Conservation (phyloP, 108 stramenopile species). For the Fistulifera solaris region DNA sequence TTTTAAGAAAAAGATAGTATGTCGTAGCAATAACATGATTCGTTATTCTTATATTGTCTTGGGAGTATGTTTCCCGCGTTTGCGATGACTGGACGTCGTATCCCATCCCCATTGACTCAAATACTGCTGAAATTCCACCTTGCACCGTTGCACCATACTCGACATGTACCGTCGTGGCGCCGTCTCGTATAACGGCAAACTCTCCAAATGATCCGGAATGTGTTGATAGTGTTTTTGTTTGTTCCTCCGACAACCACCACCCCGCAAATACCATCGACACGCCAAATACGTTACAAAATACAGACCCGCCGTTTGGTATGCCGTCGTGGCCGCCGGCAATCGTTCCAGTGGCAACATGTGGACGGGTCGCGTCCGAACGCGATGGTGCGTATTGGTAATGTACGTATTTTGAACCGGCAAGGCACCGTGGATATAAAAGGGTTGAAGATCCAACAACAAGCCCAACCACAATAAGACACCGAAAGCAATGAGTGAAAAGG, state of each 20-base stretch:
- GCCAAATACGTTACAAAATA: conserved; percentile 18
- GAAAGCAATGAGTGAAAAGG: conserved; percentile 26
- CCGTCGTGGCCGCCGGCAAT: conserved; percentile 19
- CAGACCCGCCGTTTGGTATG: conserved; percentile 26
- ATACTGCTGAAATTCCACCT: neutral
- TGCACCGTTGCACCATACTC: neutral
- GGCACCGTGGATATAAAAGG: conserved; percentile 26
- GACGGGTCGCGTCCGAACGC: neutral
- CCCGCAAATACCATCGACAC: conserved; percentile 10
- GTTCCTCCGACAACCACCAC: conserved; percentile 9
- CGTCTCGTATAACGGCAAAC: neutral
- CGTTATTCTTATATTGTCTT: no score
- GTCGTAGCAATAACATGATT: no score
- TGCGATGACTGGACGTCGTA: neutral
- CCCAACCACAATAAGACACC: conserved; percentile 27
- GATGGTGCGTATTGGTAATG: conserved; percentile 3
- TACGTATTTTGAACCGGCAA: conserved; percentile 16
- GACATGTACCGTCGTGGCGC: neutral
- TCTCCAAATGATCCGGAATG: conserved; percentile 15
- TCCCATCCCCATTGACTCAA: neutral
- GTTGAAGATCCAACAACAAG: conserved; percentile 32
- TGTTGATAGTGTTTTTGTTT: conserved; percentile 19
- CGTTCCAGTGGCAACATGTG: conserved; percentile 15
- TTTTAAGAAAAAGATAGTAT: no score
- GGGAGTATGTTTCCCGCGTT: no score